Evolutionary conservation across 768 basidiomycete species (phyloP).

Genomic region (Epithele typhae): DNA sequence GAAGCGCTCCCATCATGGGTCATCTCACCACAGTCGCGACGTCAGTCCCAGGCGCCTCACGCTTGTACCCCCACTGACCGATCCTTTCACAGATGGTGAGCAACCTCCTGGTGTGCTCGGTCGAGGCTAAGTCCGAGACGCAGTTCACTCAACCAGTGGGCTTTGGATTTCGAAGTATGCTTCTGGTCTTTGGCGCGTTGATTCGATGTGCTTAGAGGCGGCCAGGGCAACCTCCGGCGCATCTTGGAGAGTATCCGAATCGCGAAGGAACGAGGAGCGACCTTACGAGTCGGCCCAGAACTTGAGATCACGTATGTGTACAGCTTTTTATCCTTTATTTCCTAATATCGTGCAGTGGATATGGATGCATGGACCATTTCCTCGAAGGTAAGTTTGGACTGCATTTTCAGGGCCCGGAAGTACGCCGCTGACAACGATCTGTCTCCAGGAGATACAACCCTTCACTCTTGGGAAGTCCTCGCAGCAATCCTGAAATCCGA

Average conservation of each 20-base stretch:
- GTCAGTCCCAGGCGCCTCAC: constrained; percentile 39
- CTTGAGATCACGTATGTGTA: constrained; percentile 82
- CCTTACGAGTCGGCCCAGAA: constrained; percentile 92
- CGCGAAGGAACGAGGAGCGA: constrained; percentile 86
- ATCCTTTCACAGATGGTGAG: constrained; percentile 16
- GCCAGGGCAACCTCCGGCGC: constrained; percentile 87
- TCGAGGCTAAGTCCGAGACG: too few species aligned
- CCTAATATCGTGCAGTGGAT: constrained; percentile 59
- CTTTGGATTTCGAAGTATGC: constrained; percentile 85
- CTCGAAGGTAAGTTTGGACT: constrained; percentile 65
- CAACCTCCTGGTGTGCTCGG: too few species aligned
- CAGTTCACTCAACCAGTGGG: constrained; percentile 96
- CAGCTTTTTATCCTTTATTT: constrained; percentile 11
- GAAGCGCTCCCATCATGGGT: constrained; percentile 59
- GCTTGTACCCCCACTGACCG: constrained; percentile 16
- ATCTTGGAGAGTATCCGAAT: constrained; percentile 84
- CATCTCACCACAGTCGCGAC: constrained; percentile 87
- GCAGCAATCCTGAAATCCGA: constrained; percentile 84
- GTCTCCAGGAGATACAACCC: constrained; percentile 87
- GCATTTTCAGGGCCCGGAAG: too few species aligned
- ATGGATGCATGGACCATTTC: constrained; percentile 97
- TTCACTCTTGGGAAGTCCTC: constrained; percentile 98
- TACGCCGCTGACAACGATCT: too few species aligned
- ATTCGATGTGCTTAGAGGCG: neutral
- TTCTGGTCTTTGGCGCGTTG: neutral